Evolutionary conservation across 768 basidiomycete genomes (phyloP), one percentile per base, ranked within the genome.

Genomic region (Xerocomus spinulosus): DNA sequence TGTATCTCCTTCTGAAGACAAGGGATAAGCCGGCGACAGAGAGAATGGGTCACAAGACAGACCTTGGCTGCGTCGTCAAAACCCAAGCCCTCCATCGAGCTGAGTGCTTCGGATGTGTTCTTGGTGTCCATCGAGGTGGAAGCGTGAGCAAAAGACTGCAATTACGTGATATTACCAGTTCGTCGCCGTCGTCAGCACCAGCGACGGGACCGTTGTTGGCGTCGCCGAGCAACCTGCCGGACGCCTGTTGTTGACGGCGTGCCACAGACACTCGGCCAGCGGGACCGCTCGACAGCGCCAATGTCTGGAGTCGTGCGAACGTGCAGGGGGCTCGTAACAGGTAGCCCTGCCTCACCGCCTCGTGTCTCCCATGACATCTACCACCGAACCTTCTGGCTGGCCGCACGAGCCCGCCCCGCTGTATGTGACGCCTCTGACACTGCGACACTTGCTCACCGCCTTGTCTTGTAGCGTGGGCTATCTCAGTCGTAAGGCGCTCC

Each of bases 1-100:
- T 80, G 69, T 35, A 96, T 79, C 66, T 96, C 93, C 72, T 85
- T 88, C 92, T 95, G 63, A 13, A 49, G 36, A 26, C 13, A 12
- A 28, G 28, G 25, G 46, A 30, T 44, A 36, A 37, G 47, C 37
- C 4, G 49, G 47, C 33, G n/a, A 43, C 15, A 55, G 45, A 39
- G 42, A 29, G 17, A 20, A 43, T 21, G 40, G 2, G n/a, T 23
- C 15, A 9, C n/a, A 28, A 33, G 29, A 50, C 60, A 46, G 43
- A 85, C 88, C 71, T 86, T 83, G 21, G 87, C 82, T n/a, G 81
- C 75, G 48, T 87, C 82, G 71, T 92, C 87, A 50, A 91, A 85
- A 7, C 56, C 61, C 0, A 62, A 49, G 18, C 59, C 56, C 10
- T 64, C 80, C 75, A 79, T 79, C 5, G 59, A 50, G 18, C 40